Evolutionary conservation across 2,329 filamentous ascomycete species (phyloP).

Genomic region (Ramularia collo-cygni): DNA sequence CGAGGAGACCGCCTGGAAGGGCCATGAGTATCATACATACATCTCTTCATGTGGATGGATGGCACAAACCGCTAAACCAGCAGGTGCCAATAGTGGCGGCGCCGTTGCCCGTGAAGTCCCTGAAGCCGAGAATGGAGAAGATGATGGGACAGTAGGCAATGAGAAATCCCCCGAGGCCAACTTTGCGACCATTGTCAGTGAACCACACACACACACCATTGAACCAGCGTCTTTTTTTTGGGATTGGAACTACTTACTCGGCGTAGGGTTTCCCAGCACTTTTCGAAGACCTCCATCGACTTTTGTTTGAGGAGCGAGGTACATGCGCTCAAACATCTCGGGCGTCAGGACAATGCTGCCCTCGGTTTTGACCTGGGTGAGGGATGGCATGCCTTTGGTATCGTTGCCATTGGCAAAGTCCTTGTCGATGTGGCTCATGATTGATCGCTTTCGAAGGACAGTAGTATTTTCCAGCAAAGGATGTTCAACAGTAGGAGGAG

Average conservation of each 20-base stretch:
- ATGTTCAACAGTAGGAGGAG: no score
- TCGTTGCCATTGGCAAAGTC: slow-evolving; percentile 9
- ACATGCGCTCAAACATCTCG: slow-evolving; percentile 21
- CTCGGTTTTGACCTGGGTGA: slow-evolving; percentile 13
- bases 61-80: slow-evolving; percentile 23
- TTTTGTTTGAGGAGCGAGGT: slow-evolving; percentile 16
- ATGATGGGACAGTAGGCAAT: slow-evolving; percentile 15
- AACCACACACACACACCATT: no score
- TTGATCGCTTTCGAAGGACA: no score
- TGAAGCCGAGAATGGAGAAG: slow-evolving; percentile 18
- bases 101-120: slow-evolving; percentile 12
- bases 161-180: slow-evolving; percentile 18
- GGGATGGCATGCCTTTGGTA: slow-evolving; percentile 8
- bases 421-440: background rate
- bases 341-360: slow-evolving; percentile 16
- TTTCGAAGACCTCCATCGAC: slow-evolving; percentile 15
- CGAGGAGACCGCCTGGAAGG: slow-evolving; percentile 25
- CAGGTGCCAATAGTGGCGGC: slow-evolving; percentile 25
- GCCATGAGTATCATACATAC: no score
- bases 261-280: slow-evolving; percentile 14
- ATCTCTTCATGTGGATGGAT: no score
- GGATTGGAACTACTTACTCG: slow-evolving; percentile 3
- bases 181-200: background rate
- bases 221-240: slow-evolving; percentile 8
- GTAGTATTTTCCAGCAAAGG: no score